A percentile compares a stretch with the other conserved stretches of the same genome.
phyloP scores from a whole-genome alignment of 371 early-diverging fungal genomes.

The Rhizopus microsporus region DNA sequence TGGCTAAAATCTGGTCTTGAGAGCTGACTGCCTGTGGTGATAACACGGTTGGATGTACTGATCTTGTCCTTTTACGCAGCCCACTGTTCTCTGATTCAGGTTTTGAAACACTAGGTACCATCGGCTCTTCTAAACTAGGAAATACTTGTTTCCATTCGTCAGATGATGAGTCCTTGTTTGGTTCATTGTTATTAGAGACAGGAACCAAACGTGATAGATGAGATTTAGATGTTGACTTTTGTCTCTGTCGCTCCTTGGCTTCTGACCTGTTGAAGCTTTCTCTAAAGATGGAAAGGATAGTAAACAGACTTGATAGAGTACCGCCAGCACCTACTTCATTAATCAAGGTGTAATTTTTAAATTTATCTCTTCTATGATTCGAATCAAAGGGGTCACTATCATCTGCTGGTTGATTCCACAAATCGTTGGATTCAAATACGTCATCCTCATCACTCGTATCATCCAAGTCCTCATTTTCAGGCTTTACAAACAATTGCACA shows the following conservation, averaged over 20 bases:
- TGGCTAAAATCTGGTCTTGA: slow-evolving; percentile 8
- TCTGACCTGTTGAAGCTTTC: slow-evolving; percentile 71
- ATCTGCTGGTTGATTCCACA: slow-evolving; percentile 4
- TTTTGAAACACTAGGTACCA: slow-evolving; percentile 2
- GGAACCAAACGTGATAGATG: slow-evolving; percentile 13
- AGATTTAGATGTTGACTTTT: slow-evolving; percentile 19
- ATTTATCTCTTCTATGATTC: slow-evolving; percentile 26
- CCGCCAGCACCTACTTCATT: slow-evolving; percentile 91
- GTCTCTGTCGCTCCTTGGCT: slow-evolving; percentile 44
- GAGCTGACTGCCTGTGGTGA: not conserved
- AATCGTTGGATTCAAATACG: slow-evolving; percentile 15
- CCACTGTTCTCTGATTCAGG: slow-evolving; percentile 15
- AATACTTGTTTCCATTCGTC: slow-evolving; percentile 53
- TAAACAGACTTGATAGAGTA: slow-evolving; percentile 89
- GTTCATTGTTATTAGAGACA: slow-evolving; percentile 6
- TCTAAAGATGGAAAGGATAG: slow-evolving; percentile 88
- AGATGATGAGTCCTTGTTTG: slow-evolving; percentile 29
- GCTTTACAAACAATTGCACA: slow-evolving; percentile 80
- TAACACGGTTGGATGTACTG: slow-evolving; percentile 1
- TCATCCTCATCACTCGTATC: slow-evolving; percentile 31
- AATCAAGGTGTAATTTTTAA: slow-evolving; percentile 71
- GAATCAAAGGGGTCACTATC: slow-evolving; percentile 9
- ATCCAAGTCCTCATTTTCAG: slow-evolving; percentile 30
- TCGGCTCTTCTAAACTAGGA: slow-evolving; percentile 36
- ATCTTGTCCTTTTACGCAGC: slow-evolving; percentile 10